Base-by-base conservation (phyloP, 768 basidiomycete genomes). In the Lentinula aciculospora region DNA sequence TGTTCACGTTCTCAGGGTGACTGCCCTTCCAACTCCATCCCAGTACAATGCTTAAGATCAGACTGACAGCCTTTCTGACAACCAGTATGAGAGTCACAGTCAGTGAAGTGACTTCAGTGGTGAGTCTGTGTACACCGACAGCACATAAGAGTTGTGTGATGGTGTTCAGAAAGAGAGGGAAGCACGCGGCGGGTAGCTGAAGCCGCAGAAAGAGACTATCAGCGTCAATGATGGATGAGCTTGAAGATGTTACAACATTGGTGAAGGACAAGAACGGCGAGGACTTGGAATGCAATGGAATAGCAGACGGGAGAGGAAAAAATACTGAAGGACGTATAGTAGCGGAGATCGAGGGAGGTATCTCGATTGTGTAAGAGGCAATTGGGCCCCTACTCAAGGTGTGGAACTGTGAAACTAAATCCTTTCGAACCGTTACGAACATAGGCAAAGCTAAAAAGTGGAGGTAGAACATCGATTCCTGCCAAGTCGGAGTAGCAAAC, bases 381-480 rank as follows among this genome's bases (percentile, higher is more conserved):
- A 68, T 68, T 3, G 78, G 74, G 31, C 79, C 74, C 23, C 68
- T 63, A 49, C 73, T 76, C 28, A 87, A 67, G 0, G 69, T 61
- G 2, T 64, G 58, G 25, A 83, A 67, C 62, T 88, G 86, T 0
- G 66, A 56, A 7, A 64, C 42, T 57, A 93, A 74, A 64, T 81
- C 81, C 19, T 73, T 64, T 0, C 82, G 72, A 37, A 89, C 73
- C 57, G 82, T 81, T 58, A 79, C 59, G 73, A 94, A 93, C 76
- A 92, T 78, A 5, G 90, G 92, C 12, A 94, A 76, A 12, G 85
- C 82, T 54, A 93, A 81, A 65, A 86, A 83, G 70, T 94, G 92
- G 21, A 91, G 78, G 73, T 94, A 98, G 74, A 96, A 98, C 82
- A 98, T 84, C 50, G 84, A 86, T 71, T 97, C 94, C 65, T 88